These are phyloP conservation scores for Dactylellina sp. DNA, from an alignment of 2,329 filamentous ascomycete genomes.

Conservation along the genomic window DNA sequence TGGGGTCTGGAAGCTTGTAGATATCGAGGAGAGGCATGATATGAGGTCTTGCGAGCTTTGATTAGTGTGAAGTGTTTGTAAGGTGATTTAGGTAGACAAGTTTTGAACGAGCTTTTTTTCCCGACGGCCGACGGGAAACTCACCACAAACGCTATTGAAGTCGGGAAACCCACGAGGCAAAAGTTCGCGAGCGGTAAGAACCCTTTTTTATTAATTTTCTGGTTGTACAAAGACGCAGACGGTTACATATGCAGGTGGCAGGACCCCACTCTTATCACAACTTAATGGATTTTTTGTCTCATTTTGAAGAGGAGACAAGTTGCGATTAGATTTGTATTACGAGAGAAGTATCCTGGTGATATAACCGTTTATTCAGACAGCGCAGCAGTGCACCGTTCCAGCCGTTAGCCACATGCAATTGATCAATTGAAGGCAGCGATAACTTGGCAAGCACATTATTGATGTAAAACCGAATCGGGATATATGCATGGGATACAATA, in stretches of 20 bases:
- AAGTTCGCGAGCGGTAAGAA: slow-evolving; percentile 28
- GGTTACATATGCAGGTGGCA: neutral
- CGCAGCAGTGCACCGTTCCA: no score
- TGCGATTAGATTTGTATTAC: slow-evolving; percentile 12
- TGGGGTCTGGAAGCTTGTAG: neutral
- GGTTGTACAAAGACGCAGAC: no score
- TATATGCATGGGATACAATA: no score
- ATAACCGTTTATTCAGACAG: neutral
- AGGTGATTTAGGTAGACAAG: neutral
- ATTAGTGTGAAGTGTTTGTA: neutral
- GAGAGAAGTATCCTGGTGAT: slow-evolving; percentile 4
- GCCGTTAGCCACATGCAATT: no score
- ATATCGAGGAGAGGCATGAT: slow-evolving; percentile 11
- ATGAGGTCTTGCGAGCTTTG: neutral
- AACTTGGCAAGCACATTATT: no score
- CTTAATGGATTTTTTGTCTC: no score
- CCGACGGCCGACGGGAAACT: slow-evolving; percentile 43
- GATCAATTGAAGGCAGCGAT: no score
- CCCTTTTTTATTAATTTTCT: no score
- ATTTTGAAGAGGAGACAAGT: no score
- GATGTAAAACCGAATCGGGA: no score
- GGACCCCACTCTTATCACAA: slow-evolving; percentile 31
- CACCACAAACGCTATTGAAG: slow-evolving; percentile 1
- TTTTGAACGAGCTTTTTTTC: slow-evolving; percentile 1
- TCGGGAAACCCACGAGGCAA: slow-evolving; percentile 42